These are phyloP conservation scores for Oxyria digyna DNA, from an alignment of 148 eudicot species.

Conservation along the genomic window DNA sequence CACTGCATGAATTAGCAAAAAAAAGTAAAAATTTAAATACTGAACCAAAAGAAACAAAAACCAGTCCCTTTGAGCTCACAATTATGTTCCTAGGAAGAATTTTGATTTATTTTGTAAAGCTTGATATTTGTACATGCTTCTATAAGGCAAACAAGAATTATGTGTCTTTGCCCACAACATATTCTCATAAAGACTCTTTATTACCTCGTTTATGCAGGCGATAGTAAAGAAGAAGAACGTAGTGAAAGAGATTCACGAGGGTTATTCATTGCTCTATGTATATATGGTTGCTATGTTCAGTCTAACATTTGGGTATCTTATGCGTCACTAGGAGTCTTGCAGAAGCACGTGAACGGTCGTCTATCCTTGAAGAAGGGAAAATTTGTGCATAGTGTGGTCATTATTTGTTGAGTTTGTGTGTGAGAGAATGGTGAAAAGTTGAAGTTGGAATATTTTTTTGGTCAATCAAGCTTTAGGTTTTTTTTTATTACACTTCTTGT, in stretches of 20 bases:
- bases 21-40: not conserved
- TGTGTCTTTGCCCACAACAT: not conserved
- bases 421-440: not conserved
- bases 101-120: not conserved
- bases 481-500: not conserved
- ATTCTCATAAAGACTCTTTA: not conserved
- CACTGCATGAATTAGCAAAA: not conserved
- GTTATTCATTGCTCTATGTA: constrained; percentile 46
- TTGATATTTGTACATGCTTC: not conserved
- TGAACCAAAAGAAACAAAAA: not conserved
- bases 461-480: not conserved
- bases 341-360: not conserved
- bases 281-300: constrained; percentile 44
- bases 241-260: constrained; percentile 24
- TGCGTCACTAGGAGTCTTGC: constrained; percentile 18
- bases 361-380: not conserved
- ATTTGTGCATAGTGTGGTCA: constrained; percentile 5
- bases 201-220: not conserved
- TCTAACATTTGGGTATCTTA: constrained; percentile 33
- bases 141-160: not conserved
- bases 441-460: not conserved
- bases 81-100: not conserved
- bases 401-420: not conserved
- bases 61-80: not conserved
- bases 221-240: constrained; percentile 10